Evolutionary conservation across 2,329 filamentous ascomycete species (phyloP).

Genomic region (Blastomyces gilchristii): DNA sequence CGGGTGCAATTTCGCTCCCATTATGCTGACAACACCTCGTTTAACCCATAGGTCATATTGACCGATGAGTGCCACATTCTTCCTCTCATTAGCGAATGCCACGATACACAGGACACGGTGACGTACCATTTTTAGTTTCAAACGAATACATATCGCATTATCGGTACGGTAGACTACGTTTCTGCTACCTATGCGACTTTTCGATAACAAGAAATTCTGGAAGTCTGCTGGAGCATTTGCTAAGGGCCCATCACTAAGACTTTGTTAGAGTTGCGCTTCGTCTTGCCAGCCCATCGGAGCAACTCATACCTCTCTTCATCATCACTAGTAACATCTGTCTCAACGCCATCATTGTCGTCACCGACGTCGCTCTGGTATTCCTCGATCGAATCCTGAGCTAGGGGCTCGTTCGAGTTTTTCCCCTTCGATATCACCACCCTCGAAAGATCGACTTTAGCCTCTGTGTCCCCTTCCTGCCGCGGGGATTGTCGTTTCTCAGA

Average conservation of each 20-base stretch:
- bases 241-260: constrained; percentile 24
- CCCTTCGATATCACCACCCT: constrained; percentile 12
- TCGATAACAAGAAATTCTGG: constrained; percentile 34
- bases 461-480: background rate
- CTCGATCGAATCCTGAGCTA: background rate
- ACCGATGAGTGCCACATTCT: constrained; percentile 40
- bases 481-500: constrained; percentile 9
- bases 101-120: background rate
- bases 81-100: constrained; percentile 6
- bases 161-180: constrained; percentile 32
- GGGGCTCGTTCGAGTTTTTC: constrained; percentile 11
- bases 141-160: constrained; percentile 29
- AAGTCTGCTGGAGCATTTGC: constrained; percentile 22
- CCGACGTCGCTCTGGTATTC: background rate
- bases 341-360: constrained; percentile 5
- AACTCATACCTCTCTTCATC: constrained; percentile 5
- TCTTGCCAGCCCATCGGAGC: background rate
- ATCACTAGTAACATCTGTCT: constrained; percentile 2
- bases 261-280: background rate
- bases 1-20: constrained; percentile 48
- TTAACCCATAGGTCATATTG: constrained; percentile 49
- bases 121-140: constrained; percentile 32
- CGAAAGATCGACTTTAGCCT: background rate
- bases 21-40: constrained; percentile 45
- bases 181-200: constrained; percentile 27